Conservation (phyloP, 306 rosid species). For the Quercus parvula region DNA sequence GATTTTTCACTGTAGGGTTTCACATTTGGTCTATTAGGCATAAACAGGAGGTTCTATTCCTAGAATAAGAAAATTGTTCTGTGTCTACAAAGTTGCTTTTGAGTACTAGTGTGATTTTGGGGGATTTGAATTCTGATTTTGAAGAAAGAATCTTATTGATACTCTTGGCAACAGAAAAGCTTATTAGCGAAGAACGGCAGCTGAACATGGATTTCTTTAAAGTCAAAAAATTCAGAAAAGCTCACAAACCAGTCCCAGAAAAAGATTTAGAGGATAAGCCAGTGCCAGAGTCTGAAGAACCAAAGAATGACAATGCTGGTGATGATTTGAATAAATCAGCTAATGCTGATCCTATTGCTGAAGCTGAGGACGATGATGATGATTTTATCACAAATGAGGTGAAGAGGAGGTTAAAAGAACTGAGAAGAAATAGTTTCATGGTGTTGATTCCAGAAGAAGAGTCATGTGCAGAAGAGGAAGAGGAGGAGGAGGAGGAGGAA, state of each 20-base stretch:
- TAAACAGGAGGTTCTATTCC: neutral
- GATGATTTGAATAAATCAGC: conserved; percentile 44
- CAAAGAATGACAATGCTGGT: conserved; percentile 31
- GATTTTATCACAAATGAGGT: conserved; percentile 90
- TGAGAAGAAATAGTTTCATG: conserved; percentile 94
- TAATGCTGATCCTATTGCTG: conserved; percentile 46
- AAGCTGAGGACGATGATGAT: conserved; percentile 76
- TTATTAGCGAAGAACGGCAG: conserved; percentile 15
- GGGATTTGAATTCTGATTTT: conserved; percentile 16
- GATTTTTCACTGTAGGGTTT: neutral
- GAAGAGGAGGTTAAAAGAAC: conserved; percentile 85
- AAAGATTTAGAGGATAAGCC: conserved; percentile 40
- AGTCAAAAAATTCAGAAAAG: conserved; percentile 62
- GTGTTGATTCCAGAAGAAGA: conserved; percentile 96
- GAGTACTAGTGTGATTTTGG: conserved; percentile 24
- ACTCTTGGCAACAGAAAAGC: neutral
- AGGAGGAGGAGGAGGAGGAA: conserved; percentile 65
- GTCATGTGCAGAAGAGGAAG: conserved; percentile 71
- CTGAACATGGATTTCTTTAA: conserved; percentile 65
- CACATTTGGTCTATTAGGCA: neutral
- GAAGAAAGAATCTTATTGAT: neutral
- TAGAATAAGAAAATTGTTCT: neutral
- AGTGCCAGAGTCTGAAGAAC: conserved; percentile 46
- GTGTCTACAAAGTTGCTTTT: neutral
- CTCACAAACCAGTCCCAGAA: conserved; percentile 45